Evolutionary conservation across 768 basidiomycete genomes (phyloP).

Genomic region (Podaxis sp.): DNA sequence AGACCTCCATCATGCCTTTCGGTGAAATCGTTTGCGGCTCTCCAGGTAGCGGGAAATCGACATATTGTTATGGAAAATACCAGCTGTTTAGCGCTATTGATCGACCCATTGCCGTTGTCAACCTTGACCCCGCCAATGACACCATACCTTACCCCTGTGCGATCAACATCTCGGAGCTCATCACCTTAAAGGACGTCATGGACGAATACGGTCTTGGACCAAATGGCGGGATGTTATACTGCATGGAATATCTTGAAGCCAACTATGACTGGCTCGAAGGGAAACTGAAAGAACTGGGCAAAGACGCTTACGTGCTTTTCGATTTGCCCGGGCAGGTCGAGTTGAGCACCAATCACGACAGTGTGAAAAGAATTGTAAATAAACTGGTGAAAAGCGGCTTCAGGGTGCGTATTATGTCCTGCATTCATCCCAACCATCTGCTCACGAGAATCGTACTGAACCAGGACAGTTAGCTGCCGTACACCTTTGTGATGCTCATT

Average conservation of each 20-base stretch:
- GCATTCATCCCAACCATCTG: neutral
- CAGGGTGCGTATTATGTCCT: conserved; percentile 58
- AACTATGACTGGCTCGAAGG: conserved; percentile 90
- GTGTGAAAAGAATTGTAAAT: conserved; percentile 76
- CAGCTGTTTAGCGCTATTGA: conserved; percentile 86
- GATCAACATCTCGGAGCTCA: conserved; percentile 79
- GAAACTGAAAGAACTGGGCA: conserved; percentile 58
- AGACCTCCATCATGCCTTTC: conserved; percentile 61
- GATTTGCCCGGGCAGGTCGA: conserved; percentile 98
- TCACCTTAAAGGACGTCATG: conserved; percentile 90
- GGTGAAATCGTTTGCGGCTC: conserved; percentile 86
- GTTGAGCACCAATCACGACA: conserved; percentile 92
- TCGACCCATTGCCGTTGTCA: conserved; percentile 87
- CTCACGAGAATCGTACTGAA: conserved; percentile 13
- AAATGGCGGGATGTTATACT: conserved; percentile 95
- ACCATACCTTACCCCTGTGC: conserved; percentile 89
- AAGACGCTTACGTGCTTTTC: conserved; percentile 86
- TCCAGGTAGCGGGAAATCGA: conserved; percentile 86
- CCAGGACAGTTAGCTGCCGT: conserved; percentile 79
- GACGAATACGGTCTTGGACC: conserved; percentile 81
- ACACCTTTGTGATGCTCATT: conserved; percentile 95
- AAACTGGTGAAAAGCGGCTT: conserved; percentile 73
- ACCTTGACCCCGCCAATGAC: conserved; percentile 95
- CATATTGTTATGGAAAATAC: conserved; percentile 84
- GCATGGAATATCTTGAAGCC: conserved; percentile 94